Conservation (phyloP, 257 asterid genomes). For the Solanum piurae region DNA sequence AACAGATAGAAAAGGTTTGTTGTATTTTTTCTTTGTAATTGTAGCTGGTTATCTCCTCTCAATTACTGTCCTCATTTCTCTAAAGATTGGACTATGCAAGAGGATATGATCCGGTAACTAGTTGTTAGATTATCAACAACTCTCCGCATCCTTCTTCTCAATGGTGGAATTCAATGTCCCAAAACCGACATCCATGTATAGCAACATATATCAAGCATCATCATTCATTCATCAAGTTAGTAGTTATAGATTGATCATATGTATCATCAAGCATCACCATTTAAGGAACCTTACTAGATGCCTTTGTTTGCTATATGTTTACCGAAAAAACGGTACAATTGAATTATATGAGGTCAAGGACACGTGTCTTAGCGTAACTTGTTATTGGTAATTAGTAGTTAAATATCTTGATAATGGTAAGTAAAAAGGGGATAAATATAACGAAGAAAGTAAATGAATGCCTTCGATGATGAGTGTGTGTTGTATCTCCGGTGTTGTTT, state of each 20-base stretch:
- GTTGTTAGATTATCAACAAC: neutral
- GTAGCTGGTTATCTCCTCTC: neutral
- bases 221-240: neutral
- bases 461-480: no score
- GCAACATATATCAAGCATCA: neutral
- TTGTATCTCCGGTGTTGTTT: no score
- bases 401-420: no score
- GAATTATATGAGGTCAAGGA: neutral
- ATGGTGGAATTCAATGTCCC: neutral
- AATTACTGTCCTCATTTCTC: neutral
- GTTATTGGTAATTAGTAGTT: no score
- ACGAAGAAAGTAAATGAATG: no score
- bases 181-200: neutral
- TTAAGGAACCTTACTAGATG: neutral
- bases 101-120: neutral
- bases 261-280: slow-evolving; percentile 19
- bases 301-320: neutral
- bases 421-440: no score
- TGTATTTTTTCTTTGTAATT: neutral
- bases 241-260: slow-evolving; percentile 15
- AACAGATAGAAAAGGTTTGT: neutral
- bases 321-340: neutral
- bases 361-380: no score
- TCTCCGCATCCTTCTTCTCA: neutral
- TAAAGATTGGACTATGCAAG: neutral